A percentile compares a stretch with the other conserved stretches of the same genome.
Conservation (phyloP, 108 stramenopile species). For the Cyclotella sp. region DNA sequence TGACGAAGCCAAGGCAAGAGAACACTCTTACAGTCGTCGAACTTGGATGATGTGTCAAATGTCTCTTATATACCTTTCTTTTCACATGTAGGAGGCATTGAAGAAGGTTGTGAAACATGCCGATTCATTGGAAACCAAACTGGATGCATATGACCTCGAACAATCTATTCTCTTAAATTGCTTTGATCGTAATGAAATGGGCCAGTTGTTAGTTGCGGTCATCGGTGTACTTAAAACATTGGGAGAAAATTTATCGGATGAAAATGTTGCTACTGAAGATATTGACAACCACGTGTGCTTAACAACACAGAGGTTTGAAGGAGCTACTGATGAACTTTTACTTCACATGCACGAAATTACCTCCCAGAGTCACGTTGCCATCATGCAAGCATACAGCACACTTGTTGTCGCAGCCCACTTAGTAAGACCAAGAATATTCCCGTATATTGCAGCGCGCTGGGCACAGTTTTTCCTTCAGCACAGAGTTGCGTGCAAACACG, state of each 20-base stretch:
- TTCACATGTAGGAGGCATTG: slow-evolving; percentile 13
- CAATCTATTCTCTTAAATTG: neutral
- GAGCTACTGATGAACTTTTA: slow-evolving; percentile 11
- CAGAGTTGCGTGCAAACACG: slow-evolving; percentile 35
- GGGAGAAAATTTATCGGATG: slow-evolving; percentile 34
- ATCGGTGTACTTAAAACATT: slow-evolving; percentile 34
- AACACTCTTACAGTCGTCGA: no score
- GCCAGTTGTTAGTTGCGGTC: slow-evolving; percentile 4
- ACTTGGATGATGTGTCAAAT: no score
- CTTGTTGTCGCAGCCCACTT: slow-evolving; percentile 3
- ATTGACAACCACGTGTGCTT: neutral
- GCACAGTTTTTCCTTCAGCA: slow-evolving; percentile 32
- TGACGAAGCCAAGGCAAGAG: slow-evolving; percentile 18
- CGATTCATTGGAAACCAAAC: slow-evolving; percentile 29
- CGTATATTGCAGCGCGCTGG: slow-evolving; percentile 22
- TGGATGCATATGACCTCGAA: slow-evolving; percentile 34
- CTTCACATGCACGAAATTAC: slow-evolving; percentile 29
- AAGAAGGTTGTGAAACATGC: slow-evolving; percentile 13
- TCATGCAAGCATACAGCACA: slow-evolving; percentile 28
- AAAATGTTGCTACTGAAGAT: slow-evolving; percentile 1
- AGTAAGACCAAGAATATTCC: slow-evolving; percentile 20
- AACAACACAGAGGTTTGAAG: slow-evolving; percentile 15
- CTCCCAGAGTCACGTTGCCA: neutral
- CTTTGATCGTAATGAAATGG: neutral
- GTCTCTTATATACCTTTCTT: no score